These are phyloP conservation scores for Aspergillus costaricaensis DNA, from an alignment of 2,329 filamentous ascomycete genomes.

Conservation along the genomic window DNA sequence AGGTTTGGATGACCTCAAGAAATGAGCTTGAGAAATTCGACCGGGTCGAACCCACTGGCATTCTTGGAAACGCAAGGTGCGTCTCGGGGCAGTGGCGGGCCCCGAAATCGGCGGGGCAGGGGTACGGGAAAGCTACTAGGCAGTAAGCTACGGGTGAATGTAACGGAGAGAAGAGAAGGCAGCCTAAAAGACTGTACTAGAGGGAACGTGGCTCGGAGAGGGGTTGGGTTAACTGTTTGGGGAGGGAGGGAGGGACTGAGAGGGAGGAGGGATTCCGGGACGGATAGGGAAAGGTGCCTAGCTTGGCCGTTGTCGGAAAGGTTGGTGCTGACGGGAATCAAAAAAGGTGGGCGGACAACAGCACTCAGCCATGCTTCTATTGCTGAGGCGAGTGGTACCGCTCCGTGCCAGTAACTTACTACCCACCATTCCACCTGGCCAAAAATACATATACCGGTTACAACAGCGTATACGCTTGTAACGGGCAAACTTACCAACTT, in stretches of 20 bases:
- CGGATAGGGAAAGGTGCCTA: conserved; percentile 19
- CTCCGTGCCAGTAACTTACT: conserved; percentile 29
- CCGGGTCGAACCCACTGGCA: conserved; percentile 21
- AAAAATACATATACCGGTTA: conserved; percentile 23
- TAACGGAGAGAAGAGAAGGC: conserved; percentile 1
- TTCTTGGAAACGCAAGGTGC: conserved; percentile 17
- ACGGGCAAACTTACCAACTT: conserved; percentile 8
- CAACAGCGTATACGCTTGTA: conserved; percentile 17
- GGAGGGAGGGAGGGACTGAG: conserved; percentile 12
- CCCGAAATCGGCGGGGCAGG: conserved; percentile 33
- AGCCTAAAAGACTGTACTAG: not conserved
- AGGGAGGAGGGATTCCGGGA: conserved; percentile 22
- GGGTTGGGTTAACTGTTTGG: conserved; percentile 7
- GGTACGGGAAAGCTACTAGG: conserved; percentile 5
- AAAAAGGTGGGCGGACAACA: conserved; percentile 17
- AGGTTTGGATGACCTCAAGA: conserved; percentile 28
- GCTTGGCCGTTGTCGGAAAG: conserved; percentile 38
- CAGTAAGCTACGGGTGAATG: conserved; percentile 4
- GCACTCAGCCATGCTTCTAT: not conserved
- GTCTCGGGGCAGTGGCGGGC: conserved; percentile 14
- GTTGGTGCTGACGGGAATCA: conserved; percentile 9
- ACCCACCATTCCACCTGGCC: conserved; percentile 14
- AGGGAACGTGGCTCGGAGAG: conserved; percentile 1
- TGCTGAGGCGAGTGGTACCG: conserved; percentile 11
- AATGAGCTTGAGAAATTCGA: conserved; percentile 28